Conservation (phyloP, 768 basidiomycete genomes). For the Polyporus arcularius region DNA sequence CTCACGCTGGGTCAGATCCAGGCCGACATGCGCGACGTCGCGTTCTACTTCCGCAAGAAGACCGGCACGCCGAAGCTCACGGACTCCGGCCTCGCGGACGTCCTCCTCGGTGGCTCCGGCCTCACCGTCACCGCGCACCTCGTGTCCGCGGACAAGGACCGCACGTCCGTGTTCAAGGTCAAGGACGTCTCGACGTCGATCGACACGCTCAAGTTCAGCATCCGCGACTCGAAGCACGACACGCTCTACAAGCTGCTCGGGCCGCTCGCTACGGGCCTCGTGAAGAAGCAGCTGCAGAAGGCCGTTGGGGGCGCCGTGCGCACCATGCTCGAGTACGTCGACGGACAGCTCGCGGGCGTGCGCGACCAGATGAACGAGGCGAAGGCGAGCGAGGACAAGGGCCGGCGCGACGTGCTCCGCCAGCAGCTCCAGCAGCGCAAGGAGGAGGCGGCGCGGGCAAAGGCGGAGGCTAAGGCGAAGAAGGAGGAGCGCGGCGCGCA, state of each 20-base stretch:
- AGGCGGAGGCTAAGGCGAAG: slow-evolving; percentile 43
- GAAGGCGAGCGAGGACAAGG: slow-evolving; percentile 41
- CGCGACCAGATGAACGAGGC: slow-evolving; percentile 74
- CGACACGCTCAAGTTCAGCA: slow-evolving; percentile 84
- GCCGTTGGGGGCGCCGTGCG: slow-evolving; percentile 65
- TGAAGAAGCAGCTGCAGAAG: slow-evolving; percentile 74
- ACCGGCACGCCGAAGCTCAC: slow-evolving; percentile 75
- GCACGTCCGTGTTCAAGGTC: slow-evolving; percentile 71
- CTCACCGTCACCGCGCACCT: slow-evolving; percentile 68
- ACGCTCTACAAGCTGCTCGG: slow-evolving; percentile 82
- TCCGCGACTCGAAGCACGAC: slow-evolving; percentile 91
- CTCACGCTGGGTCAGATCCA: slow-evolving; percentile 85
- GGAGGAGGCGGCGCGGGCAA: slow-evolving; percentile 41
- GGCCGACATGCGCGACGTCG: slow-evolving; percentile 93
- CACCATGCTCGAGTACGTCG: slow-evolving; percentile 83
- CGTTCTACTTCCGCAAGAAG: slow-evolving; percentile 89
- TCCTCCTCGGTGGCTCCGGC: slow-evolving; percentile 82
- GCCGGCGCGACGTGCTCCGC: slow-evolving; percentile 26
- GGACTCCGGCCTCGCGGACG: slow-evolving; percentile 85
- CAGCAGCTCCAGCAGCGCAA: slow-evolving; percentile 59
- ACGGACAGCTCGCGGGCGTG: slow-evolving; percentile 87
- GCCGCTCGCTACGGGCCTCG: slow-evolving; percentile 75
- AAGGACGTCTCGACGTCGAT: slow-evolving; percentile 75
- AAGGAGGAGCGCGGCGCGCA: slow-evolving; percentile 51
- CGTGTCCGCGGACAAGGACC: slow-evolving; percentile 58